Evolutionary conservation across 1,284 basidiomycete genomes (phyloP), one percentile per base, ranked within the genome.

Genomic region (Gymnopus androsaceus): DNA sequence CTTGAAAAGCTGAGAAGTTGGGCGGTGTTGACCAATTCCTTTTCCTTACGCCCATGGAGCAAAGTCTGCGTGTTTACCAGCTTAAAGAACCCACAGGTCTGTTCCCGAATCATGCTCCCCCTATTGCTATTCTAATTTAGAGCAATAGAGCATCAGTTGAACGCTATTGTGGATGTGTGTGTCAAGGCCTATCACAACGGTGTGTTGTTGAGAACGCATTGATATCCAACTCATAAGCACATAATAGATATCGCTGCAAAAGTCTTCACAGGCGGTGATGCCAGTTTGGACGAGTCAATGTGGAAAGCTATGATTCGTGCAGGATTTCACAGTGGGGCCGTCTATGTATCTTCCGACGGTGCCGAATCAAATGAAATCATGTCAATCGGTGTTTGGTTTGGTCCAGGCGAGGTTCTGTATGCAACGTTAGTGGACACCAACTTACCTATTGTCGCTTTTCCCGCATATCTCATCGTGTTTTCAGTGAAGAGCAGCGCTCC

Each of bases 351-450:
- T 3, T 15, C 50, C 7, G 27, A 41, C 30, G 27, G n/a, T 14
- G 14, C 25, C 4, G 25, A 28, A 19, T 28, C 19, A n/a, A 41
- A 38, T 17, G 6, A 15, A 21, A 41, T 51, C 11, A 34, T 51
- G 23, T 38, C 50, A 27, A 28, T 51, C 14, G 50, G 50, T 1
- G 36, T 51, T 7, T 51, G 50, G 50, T 51, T 51, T 17, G 50
- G 50, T 11, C 50, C 50, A 8, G 50, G 50, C 14, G 17, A 51
- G 9, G 50, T 51, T 12, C 23, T 51, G 11, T 51, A 41, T 6
- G 4, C 27, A 8, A 51, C 50, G 50, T 40, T 23, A 51, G 50
- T 30, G 2, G 25, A 15, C 17, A 9, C 23, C 25, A 12, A 28
- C 17, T 9, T 30, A 5, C n/a, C 27, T 23, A 27, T n/a, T 23